Conservation (phyloP, 805 yeast species). For the Ogataea ganodermae region DNA sequence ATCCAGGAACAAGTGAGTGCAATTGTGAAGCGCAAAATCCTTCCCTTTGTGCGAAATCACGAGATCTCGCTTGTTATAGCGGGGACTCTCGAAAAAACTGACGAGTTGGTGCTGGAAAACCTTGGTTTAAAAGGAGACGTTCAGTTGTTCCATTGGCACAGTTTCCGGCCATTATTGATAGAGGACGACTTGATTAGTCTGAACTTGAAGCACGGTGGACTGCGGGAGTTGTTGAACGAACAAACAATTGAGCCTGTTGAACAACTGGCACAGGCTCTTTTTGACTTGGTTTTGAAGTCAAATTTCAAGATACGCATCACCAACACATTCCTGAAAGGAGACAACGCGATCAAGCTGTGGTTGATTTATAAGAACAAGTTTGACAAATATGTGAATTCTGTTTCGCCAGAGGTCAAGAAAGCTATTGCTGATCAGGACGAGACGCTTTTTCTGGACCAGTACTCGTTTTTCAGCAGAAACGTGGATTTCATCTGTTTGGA, state of each 20-base stretch:
- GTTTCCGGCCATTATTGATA: constrained; percentile 24
- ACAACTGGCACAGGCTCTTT: constrained; percentile 49
- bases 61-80: constrained; percentile 23
- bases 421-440: constrained; percentile 36
- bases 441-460: constrained; percentile 35
- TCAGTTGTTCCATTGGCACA: constrained; percentile 26
- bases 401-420: constrained; percentile 38
- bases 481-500: constrained; percentile 79
- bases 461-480: constrained; percentile 42
- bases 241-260: constrained; percentile 49
- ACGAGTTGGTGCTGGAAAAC: constrained; percentile 24
- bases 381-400: constrained; percentile 31
- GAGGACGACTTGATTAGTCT: constrained; percentile 47
- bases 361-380: constrained; percentile 39
- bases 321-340: constrained; percentile 62
- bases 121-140: constrained; percentile 32
- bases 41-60: constrained; percentile 18
- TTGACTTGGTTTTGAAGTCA: constrained; percentile 44
- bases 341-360: constrained; percentile 50
- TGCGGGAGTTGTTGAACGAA: constrained; percentile 45
- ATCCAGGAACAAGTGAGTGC: constrained; percentile 14
- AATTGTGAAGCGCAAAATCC: constrained; percentile 19
- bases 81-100: constrained; percentile 14
- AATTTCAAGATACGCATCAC: constrained; percentile 50
- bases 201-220: constrained; percentile 38